These are phyloP conservation scores for Macadamia tetraphylla DNA, from an alignment of 164 flowering plant genomes.

Conservation along the genomic window DNA sequence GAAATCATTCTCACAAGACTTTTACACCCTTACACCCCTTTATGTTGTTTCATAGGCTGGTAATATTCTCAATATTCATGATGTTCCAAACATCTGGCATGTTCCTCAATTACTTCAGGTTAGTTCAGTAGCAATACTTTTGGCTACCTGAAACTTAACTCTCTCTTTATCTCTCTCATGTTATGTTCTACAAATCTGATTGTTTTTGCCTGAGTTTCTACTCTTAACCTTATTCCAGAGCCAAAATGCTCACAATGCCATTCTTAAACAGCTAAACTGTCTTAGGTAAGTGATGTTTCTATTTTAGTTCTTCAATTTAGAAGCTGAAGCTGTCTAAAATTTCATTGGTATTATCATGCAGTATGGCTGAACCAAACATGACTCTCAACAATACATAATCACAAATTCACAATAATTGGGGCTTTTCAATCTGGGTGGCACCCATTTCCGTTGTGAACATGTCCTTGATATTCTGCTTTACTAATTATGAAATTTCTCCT, in stretches of 20 bases:
- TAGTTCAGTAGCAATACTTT: slow-evolving; percentile 19
- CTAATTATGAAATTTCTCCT: slow-evolving; percentile 15
- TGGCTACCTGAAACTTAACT: background rate
- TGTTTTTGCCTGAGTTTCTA: slow-evolving; percentile 10
- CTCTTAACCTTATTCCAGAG: slow-evolving; percentile 42
- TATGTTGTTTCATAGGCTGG: slow-evolving; percentile 40
- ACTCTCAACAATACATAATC: too few species aligned
- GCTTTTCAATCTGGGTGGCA: background rate
- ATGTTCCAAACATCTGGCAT: slow-evolving; percentile 99
- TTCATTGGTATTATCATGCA: background rate
- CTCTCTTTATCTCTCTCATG: background rate
- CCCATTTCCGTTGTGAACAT: slow-evolving; percentile 1
- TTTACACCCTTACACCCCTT: background rate
- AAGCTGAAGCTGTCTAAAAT: background rate
- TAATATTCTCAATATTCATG: slow-evolving; percentile 84
- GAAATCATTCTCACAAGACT: background rate
- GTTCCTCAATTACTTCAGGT: slow-evolving; percentile 87
- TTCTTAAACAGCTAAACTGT: slow-evolving; percentile 66
- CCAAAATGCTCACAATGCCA: slow-evolving; percentile 85
- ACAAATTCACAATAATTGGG: background rate
- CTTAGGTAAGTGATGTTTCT: slow-evolving; percentile 37
- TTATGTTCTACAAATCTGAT: background rate
- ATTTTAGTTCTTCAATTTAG: slow-evolving; percentile 1
- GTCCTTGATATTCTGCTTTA: slow-evolving; percentile 9
- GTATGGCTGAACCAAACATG: background rate